A percentile compares a stretch with the other conserved stretches of the same genome.
Evolutionary conservation across 202 grass and related monocot genomes (phyloP).

Genomic region (Bolboschoenoplectus hybrid): DNA sequence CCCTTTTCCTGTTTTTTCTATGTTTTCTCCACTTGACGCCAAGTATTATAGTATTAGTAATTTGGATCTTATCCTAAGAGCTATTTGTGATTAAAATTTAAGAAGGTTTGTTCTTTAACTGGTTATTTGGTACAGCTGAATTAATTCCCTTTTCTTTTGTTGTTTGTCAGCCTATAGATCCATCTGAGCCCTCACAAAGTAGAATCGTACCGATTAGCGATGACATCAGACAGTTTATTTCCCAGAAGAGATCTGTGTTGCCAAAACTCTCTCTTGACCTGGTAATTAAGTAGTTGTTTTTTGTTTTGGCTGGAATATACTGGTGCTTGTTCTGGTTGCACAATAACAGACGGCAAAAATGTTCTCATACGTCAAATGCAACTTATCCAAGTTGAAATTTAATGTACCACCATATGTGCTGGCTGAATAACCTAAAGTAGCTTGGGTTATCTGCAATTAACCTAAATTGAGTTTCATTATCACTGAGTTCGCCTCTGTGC

Average conservation of each 20-base stretch:
- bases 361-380: background rate
- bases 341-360: background rate
- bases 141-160: background rate
- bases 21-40: no score
- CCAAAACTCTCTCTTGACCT: conserved; percentile 33
- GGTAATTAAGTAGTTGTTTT: conserved; percentile 6
- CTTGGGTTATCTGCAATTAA: background rate
- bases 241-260: conserved; percentile 25
- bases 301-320: background rate
- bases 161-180: conserved; percentile 33
- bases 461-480: conserved; percentile 11
- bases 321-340: background rate
- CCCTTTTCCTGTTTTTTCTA: background rate
- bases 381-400: conserved; percentile 8
- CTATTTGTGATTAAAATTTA: background rate
- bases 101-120: background rate
- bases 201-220: background rate
- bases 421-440: background rate
- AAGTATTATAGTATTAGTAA: background rate
- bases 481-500: background rate
- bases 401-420: background rate
- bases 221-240: conserved; percentile 31
- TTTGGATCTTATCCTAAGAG: background rate
- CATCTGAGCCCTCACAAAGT: conserved; percentile 22
- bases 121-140: background rate